phyloP scores from a whole-genome alignment of 148 eudicot genomes.

The Polygonum maritimum region DNA sequence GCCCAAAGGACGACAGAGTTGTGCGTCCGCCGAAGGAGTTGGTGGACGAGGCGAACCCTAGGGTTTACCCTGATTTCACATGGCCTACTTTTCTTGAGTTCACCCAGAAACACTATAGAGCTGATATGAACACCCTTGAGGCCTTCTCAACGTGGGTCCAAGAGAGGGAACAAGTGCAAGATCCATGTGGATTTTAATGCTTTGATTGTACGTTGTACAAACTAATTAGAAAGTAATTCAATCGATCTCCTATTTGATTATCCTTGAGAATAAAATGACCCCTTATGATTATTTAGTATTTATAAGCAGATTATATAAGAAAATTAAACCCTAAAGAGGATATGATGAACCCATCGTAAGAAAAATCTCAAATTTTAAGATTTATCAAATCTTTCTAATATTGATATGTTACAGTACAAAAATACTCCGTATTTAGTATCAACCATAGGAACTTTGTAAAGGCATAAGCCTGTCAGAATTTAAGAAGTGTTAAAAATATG shows the following conservation, averaged over 20 bases:
- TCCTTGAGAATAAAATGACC: too few species aligned
- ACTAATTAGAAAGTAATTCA: background rate
- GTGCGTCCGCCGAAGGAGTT: constrained; percentile 51
- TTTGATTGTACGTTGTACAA: background rate
- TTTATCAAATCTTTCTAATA: too few species aligned
- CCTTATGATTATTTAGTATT: too few species aligned
- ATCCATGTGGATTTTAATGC: background rate
- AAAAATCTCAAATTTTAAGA: too few species aligned
- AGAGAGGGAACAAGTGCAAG: background rate
- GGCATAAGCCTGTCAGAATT: too few species aligned
- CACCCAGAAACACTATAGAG: constrained; percentile 62
- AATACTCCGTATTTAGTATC: too few species aligned
- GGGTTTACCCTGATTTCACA: constrained; percentile 59
- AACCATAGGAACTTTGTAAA: too few species aligned
- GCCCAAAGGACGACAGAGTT: constrained; percentile 51
- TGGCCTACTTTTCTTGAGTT: constrained; percentile 60
- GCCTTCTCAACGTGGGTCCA: constrained; percentile 43
- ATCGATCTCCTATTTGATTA: background rate
- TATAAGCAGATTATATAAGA: too few species aligned
- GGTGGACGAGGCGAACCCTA: constrained; percentile 29
- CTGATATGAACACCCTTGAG: constrained; percentile 66
- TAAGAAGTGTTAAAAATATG: too few species aligned
- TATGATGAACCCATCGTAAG: too few species aligned
- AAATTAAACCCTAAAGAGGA: too few species aligned
- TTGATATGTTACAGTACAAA: too few species aligned